Conservation (phyloP, 106 monocot genomes). For the Dioscorea alata region DNA sequence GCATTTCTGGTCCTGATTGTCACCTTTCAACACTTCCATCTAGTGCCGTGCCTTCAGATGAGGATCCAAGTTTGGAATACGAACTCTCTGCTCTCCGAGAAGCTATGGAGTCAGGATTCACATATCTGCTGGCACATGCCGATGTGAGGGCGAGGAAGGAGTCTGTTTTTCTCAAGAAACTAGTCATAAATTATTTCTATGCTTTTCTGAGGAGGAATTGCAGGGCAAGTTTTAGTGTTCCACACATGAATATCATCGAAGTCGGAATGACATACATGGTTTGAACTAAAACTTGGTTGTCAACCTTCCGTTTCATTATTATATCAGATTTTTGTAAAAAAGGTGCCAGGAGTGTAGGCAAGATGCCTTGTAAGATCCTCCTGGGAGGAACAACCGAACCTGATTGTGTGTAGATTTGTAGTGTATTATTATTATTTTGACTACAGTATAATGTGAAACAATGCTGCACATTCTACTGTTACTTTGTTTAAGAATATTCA, state of each 20-base stretch:
- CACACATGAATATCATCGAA: constrained; percentile 69
- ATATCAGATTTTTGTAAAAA: no score
- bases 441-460: no score
- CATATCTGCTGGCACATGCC: constrained; percentile 70
- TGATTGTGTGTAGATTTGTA: no score
- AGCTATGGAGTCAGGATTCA: constrained; percentile 81
- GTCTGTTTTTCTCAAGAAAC: constrained; percentile 72
- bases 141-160: constrained; percentile 85
- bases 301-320: no score
- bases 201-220: constrained; percentile 79
- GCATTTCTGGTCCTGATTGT: background rate
- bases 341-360: no score
- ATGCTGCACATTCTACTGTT: no score
- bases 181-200: constrained; percentile 83
- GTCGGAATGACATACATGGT: constrained; percentile 90
- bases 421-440: no score
- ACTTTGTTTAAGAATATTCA: no score
- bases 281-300: constrained; percentile 13
- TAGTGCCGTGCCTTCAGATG: constrained; percentile 36
- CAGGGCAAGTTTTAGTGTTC: constrained; percentile 63
- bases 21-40: constrained; percentile 25
- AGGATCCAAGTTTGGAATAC: constrained; percentile 71
- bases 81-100: constrained; percentile 73
- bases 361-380: no score
- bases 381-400: no score